These are phyloP conservation scores for Closterium sp. DNA, from an alignment of 139 green algal genomes.

Conservation along the genomic window DNA sequence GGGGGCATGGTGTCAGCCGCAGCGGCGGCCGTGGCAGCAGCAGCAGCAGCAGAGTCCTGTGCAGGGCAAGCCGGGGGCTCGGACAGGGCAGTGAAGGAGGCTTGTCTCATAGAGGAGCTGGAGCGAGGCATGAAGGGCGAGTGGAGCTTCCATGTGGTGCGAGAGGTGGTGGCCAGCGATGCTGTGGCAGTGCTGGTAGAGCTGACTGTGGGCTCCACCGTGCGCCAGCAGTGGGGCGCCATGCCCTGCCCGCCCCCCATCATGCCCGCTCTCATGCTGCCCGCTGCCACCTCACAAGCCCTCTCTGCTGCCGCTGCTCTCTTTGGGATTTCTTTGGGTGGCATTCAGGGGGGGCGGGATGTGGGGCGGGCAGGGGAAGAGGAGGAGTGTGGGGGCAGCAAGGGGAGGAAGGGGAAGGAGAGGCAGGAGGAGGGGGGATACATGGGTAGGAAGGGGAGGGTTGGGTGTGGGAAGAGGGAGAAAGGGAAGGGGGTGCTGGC, in stretches of 20 bases:
- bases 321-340: not conserved
- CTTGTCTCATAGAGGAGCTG: not conserved
- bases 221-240: conserved; percentile 29
- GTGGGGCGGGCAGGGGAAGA: not conserved
- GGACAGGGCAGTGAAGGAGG: not conserved
- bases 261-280: conserved; percentile 1
- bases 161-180: conserved; percentile 9
- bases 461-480: not conserved
- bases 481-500: not conserved
- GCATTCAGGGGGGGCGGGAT: not conserved
- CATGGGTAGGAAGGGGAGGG: not conserved
- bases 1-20: not conserved
- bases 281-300: conserved; percentile 12
- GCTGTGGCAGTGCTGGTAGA: conserved; percentile 28
- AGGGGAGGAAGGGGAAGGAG: not conserved
- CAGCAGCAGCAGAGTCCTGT: not conserved
- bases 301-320: conserved; percentile 15
- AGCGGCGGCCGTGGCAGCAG: not conserved
- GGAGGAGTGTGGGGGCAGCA: not conserved
- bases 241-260: not conserved
- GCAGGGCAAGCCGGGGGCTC: not conserved
- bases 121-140: not conserved
- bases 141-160: conserved; percentile 34
- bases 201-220: not conserved
- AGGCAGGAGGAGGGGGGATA: not conserved